Conservation (phyloP, 176 grass and related monocot species). For the Puya raimondii region DNA sequence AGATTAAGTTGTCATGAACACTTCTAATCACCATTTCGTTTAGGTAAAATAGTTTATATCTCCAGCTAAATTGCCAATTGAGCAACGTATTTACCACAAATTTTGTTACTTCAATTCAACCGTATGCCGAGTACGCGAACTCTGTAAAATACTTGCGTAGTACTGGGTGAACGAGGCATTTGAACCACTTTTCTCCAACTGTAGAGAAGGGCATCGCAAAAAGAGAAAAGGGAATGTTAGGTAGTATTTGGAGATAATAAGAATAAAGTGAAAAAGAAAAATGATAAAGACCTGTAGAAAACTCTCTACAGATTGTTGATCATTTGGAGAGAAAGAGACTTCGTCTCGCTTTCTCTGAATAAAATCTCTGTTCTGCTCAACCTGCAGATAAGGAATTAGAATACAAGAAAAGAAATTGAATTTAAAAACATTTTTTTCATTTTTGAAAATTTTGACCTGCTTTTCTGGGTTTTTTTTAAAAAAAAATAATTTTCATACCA, state of each 20-base stretch:
- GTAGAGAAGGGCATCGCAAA: slow-evolving; percentile 16
- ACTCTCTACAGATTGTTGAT: slow-evolving; percentile 46
- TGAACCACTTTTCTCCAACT: slow-evolving; percentile 40
- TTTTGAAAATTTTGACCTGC: background rate
- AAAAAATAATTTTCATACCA: too few species aligned
- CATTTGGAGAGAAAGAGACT: slow-evolving; percentile 82
- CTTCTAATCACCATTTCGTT: too few species aligned
- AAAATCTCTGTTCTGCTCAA: slow-evolving; percentile 61
- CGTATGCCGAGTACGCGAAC: background rate
- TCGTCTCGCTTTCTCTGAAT: slow-evolving; percentile 61
- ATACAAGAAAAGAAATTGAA: slow-evolving; percentile 10
- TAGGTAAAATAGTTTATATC: background rate
- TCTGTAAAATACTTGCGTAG: slow-evolving; percentile 43
- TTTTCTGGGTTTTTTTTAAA: too few species aligned
- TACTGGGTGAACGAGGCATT: slow-evolving; percentile 44
- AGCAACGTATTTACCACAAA: background rate
- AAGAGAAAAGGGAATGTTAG: background rate
- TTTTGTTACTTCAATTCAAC: background rate
- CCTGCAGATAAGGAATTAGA: slow-evolving; percentile 32
- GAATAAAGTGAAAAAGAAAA: background rate
- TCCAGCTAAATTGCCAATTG: background rate
- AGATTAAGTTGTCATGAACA: too few species aligned
- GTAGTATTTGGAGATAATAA: background rate
- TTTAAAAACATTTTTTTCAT: background rate
- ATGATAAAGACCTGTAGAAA: slow-evolving; percentile 53